Evolutionary conservation across 371 early-diverging fungal genomes (phyloP), one percentile per base, ranked within the genome.

Genomic region (Mucor circinelloides): DNA sequence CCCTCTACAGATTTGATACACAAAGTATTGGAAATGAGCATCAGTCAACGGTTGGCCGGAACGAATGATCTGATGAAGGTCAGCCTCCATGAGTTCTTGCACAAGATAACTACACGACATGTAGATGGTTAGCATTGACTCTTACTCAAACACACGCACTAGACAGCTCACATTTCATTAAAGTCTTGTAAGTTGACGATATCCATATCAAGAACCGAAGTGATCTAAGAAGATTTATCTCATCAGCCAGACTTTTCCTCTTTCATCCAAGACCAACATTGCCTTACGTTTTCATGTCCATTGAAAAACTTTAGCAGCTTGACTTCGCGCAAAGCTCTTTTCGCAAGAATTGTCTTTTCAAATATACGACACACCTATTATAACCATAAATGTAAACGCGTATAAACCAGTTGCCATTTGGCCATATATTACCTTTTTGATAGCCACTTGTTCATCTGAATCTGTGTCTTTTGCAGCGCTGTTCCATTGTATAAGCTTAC

Each of bases 81-180:
- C 99, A 42, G 99, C 98, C 76, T 99, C 99, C 99, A 99, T 99
- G 57, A 99, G 81, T 76, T 95, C 97, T 79, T 96, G 92, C 21
- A 93, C 90, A 67, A 95, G 80, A 70, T 94, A 90, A 61, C 90
- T 90, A 69, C 1, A 30, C 50, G 7, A 50, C 0, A 10, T 23
- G 8, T 3, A 40, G 40, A 17, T 6, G 4, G 17, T 40, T 21
- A 27, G 28, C 21, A 68, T 15, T 30, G 30, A 36, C 56, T 31
- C 0, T 1, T 15, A 17, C 5, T 55, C 6, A 7, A 9, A 15
- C 7, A 31, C 28, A 7, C 17, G 4, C 7, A 31, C 28, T 27
- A 15, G 1, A 3, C 17, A 40, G 17, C 17, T 6, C 28, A 94
- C 90, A 96, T 89, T 78, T 96, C 97, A 73, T 94, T 93, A 70